Conservation (phyloP, 768 basidiomycete genomes). For the Zangia roseola region DNA sequence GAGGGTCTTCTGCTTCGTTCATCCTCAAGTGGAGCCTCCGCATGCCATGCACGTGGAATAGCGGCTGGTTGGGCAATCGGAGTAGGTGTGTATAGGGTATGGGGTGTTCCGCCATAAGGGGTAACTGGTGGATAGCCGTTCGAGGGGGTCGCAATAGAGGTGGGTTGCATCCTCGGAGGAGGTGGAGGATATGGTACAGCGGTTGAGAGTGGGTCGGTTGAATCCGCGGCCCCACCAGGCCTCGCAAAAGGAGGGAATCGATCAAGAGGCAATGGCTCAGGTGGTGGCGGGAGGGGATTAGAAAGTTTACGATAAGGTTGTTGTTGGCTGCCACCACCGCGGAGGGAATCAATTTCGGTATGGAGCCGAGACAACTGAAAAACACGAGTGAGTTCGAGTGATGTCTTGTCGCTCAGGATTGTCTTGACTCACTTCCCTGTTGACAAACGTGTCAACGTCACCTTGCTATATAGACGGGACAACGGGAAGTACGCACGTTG, state of each 20-base stretch:
- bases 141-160: slow-evolving; percentile 1
- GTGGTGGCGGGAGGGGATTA: slow-evolving; percentile 59
- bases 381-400: slow-evolving; percentile 19
- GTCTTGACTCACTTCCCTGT: slow-evolving; percentile 31
- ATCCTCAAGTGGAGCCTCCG: slow-evolving; percentile 23
- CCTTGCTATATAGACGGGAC: slow-evolving; percentile 1
- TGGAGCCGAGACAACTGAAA: slow-evolving; percentile 35
- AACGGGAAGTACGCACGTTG: slow-evolving; percentile 22
- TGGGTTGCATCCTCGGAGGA: slow-evolving; percentile 19
- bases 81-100: slow-evolving; percentile 14
- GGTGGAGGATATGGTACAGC: slow-evolving; percentile 30
- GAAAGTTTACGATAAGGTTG: slow-evolving; percentile 31
- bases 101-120: slow-evolving; percentile 10
- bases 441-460: slow-evolving; percentile 11
- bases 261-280: slow-evolving; percentile 49
- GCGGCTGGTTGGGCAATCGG: slow-evolving; percentile 15
- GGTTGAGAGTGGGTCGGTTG: slow-evolving; percentile 18
- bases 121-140: slow-evolving; percentile 13
- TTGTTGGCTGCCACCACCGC: slow-evolving; percentile 26
- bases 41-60: slow-evolving; percentile 20
- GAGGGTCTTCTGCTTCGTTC: slow-evolving; percentile 18
- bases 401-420: slow-evolving; percentile 2
- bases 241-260: slow-evolving; percentile 43
- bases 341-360: slow-evolving; percentile 37
- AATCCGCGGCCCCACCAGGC: slow-evolving; percentile 25